Percentiles rank a stretch among this genome's conserved stretches.
These are phyloP conservation scores for Cyclostephanos invisitatus DNA, from an alignment of 108 stramenopile genomes.

Conservation along the genomic window DNA sequence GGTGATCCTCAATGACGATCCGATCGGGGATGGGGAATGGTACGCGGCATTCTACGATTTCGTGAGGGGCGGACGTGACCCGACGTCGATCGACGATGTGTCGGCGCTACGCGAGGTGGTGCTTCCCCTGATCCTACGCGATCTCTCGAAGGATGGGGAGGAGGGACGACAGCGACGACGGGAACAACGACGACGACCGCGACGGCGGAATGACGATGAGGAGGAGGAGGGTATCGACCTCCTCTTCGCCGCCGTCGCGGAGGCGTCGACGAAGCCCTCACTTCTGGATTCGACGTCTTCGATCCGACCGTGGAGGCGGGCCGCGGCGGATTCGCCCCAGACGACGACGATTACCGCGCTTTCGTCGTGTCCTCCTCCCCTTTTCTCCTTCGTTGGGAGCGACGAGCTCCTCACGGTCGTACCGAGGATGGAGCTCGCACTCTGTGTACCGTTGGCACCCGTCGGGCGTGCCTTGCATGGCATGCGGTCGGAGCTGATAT, in stretches of 20 bases:
- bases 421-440: neutral
- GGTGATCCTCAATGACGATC: slow-evolving; percentile 1
- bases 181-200: neutral
- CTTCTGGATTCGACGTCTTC: neutral
- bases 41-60: slow-evolving; percentile 10
- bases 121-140: neutral
- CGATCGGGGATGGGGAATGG: neutral
- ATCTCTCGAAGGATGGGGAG: neutral
- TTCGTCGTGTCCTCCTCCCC: slow-evolving; percentile 14
- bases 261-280: neutral
- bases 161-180: neutral
- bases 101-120: neutral
- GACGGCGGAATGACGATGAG: neutral
- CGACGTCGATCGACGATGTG: neutral
- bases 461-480: slow-evolving; percentile 46
- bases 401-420: slow-evolving; percentile 16
- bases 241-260: neutral
- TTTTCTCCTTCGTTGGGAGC: slow-evolving; percentile 29
- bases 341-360: slow-evolving; percentile 2
- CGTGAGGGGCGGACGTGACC: neutral
- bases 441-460: slow-evolving; percentile 4
- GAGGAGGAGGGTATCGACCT: neutral
- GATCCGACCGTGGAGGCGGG: neutral
- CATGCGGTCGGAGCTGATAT: slow-evolving; percentile 74
- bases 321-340: neutral